phyloP scores from a whole-genome alignment of 75 land plant species.

The Picea sitchensis region DNA sequence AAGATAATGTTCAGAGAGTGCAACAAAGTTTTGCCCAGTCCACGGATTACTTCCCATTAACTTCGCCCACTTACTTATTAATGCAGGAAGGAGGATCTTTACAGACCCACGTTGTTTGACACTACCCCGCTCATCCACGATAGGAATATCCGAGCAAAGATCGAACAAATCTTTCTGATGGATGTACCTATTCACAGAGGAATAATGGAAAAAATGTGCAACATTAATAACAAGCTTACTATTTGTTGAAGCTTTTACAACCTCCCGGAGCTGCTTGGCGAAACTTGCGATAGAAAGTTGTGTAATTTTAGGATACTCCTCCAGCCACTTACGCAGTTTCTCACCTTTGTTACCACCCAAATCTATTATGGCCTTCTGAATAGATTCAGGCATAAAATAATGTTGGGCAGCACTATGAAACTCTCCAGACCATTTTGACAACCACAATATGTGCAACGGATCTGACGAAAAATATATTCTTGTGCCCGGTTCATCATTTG shows the following conservation, averaged over 20 bases:
- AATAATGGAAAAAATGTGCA: constrained; percentile 39
- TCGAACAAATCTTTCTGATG: neutral
- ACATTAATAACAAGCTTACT: constrained; percentile 17
- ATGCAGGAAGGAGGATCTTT: too few species aligned
- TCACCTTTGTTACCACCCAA: neutral
- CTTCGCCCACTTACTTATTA: too few species aligned
- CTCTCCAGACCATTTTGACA: constrained; percentile 34
- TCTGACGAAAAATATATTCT: constrained; percentile 5
- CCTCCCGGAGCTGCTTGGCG: neutral
- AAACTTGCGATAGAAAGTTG: constrained; percentile 6
- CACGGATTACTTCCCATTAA: too few species aligned
- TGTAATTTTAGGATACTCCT: constrained; percentile 7
- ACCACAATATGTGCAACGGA: constrained; percentile 16
- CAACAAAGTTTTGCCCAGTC: too few species aligned
- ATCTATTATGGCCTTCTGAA: constrained; percentile 9
- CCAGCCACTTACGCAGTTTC: constrained; percentile 18
- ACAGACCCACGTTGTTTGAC: too few species aligned
- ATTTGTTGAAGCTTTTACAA: neutral
- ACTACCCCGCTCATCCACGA: too few species aligned
- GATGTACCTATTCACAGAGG: constrained; percentile 2
- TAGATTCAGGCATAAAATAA: constrained; percentile 25
- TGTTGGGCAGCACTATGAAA: constrained; percentile 7
- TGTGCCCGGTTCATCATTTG: neutral
- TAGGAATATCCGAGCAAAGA: too few species aligned
- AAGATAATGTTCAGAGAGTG: too few species aligned